Conservation (phyloP, 495 filamentous ascomycete genomes). For the Neurospora sp. region DNA sequence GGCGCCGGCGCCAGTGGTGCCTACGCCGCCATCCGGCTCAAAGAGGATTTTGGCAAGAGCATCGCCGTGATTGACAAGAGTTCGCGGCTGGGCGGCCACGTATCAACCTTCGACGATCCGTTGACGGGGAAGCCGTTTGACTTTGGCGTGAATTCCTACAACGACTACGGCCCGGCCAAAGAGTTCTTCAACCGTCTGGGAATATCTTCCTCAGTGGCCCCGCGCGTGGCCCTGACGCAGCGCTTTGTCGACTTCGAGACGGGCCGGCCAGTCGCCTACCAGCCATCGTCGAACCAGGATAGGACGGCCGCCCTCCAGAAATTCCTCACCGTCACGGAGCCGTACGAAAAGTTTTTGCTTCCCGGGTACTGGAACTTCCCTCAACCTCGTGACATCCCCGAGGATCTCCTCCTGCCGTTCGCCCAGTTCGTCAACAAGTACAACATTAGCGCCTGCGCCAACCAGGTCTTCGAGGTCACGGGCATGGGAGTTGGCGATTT, state of each 20-base stretch:
- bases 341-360: slow-evolving; percentile 26
- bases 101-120: slow-evolving; percentile 31
- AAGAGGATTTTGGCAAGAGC: slow-evolving; percentile 32
- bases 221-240: slow-evolving; percentile 9
- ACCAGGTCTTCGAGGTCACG: slow-evolving; percentile 25
- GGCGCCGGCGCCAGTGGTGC: slow-evolving; percentile 40
- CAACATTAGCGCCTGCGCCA: slow-evolving; percentile 13
- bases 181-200: slow-evolving; percentile 30
- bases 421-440: slow-evolving; percentile 35
- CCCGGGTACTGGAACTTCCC: slow-evolving; percentile 35
- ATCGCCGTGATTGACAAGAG: slow-evolving; percentile 34
- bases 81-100: slow-evolving; percentile 31
- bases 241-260: slow-evolving; percentile 34
- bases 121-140: slow-evolving; percentile 23
- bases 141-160: slow-evolving; percentile 16
- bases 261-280: slow-evolving; percentile 17
- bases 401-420: slow-evolving; percentile 38
- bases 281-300: slow-evolving; percentile 8
- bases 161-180: slow-evolving; percentile 2
- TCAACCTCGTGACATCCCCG: slow-evolving; percentile 26
- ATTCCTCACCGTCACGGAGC: slow-evolving; percentile 25
- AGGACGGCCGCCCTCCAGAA: slow-evolving; percentile 23
- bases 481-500: slow-evolving; percentile 32
- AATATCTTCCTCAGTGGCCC: slow-evolving; percentile 11
- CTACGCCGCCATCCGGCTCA: slow-evolving; percentile 35